Evolutionary conservation across 1,284 basidiomycete species (phyloP).

Genomic region (Leccinum angustisporum): DNA sequence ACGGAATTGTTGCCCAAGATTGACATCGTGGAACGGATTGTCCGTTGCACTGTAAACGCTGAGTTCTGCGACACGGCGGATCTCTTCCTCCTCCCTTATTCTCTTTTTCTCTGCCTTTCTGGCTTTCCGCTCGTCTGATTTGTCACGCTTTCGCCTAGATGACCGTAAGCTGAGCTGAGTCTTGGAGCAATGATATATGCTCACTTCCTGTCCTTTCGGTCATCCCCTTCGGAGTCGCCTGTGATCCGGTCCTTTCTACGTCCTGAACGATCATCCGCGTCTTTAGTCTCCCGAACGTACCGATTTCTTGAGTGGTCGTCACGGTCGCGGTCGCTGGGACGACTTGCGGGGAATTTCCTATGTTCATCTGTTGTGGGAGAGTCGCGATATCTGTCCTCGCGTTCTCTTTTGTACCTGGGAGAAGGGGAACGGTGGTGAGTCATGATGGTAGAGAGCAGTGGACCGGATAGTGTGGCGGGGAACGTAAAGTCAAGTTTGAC

Average conservation of each 20-base stretch:
- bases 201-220: constrained; percentile 63
- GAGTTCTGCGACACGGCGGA: constrained; percentile 83
- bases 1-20: constrained; percentile 91
- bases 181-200: constrained; percentile 20
- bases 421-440: constrained; percentile 44
- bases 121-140: constrained; percentile 72
- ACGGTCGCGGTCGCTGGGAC: constrained; percentile 42
- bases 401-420: constrained; percentile 40
- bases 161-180: constrained; percentile 12
- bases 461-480: background rate
- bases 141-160: constrained; percentile 74
- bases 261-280: constrained; percentile 39
- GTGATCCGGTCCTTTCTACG: constrained; percentile 47
- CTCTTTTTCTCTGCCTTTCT: constrained; percentile 83
- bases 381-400: constrained; percentile 31
- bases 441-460: constrained; percentile 26
- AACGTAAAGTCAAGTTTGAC: background rate
- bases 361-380: constrained; percentile 31
- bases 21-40: constrained; percentile 98
- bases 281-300: constrained; percentile 39
- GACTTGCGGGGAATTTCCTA: constrained; percentile 40
- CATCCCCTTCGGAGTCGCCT: constrained; percentile 40
- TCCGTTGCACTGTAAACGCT: constrained; percentile 92
- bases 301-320: constrained; percentile 38
- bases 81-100: constrained; percentile 82